Conservation (phyloP, 495 filamentous ascomycete species). For the Neurospora sp. region DNA sequence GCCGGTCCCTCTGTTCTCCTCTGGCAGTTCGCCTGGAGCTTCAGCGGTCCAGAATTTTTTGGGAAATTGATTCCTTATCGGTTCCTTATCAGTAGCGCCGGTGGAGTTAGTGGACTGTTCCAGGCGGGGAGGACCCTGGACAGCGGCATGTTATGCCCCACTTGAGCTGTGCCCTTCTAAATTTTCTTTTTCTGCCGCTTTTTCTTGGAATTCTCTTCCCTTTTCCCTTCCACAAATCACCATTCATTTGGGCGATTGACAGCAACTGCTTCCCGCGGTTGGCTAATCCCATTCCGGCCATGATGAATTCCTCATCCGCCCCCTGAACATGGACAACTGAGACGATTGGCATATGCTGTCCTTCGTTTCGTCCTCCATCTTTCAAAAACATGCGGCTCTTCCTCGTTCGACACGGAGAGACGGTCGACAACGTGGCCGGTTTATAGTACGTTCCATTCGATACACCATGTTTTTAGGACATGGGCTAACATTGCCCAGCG, state of each 20-base stretch:
- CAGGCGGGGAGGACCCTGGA: neutral
- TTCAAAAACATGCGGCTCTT: constrained; percentile 51
- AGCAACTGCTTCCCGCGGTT: neutral
- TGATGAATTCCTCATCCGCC: neutral
- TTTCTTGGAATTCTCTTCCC: neutral
- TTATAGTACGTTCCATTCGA: constrained; percentile 47
- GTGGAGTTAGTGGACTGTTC: neutral
- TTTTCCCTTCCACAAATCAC: neutral
- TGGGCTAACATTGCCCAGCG: constrained; percentile 40
- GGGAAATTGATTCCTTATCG: neutral
- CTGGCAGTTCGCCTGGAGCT: neutral
- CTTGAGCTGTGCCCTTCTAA: neutral
- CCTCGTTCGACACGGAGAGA: constrained; percentile 80
- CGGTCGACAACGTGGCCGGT: constrained; percentile 72
- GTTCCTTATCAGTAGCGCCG: neutral
- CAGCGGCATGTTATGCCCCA: neutral
- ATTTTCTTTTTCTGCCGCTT: neutral
- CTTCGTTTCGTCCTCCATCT: neutral
- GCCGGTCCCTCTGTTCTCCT: neutral
- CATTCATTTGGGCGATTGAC: neutral
- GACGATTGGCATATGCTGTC: neutral
- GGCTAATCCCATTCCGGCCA: neutral
- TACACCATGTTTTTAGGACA: neutral
- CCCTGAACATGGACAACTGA: neutral
- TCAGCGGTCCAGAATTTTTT: neutral